Conservation (phyloP, 2,329 filamentous ascomycete species). For the Aspergillus bombycis region DNA sequence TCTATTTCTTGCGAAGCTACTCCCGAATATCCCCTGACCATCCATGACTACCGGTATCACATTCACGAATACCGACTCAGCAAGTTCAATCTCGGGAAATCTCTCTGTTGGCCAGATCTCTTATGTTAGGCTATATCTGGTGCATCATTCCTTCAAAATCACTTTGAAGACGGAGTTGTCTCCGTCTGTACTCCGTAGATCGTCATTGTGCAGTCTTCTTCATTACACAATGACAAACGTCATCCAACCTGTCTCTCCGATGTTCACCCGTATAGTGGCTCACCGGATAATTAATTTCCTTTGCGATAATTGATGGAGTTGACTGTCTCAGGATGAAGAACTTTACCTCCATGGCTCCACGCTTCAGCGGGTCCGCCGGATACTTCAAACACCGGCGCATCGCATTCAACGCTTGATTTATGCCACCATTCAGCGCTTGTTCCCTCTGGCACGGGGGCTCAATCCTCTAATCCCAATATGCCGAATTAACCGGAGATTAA, state of each 20-base stretch:
- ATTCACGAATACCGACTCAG: background rate
- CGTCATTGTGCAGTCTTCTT: background rate
- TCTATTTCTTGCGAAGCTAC: background rate
- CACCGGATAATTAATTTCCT: slow-evolving; percentile 10
- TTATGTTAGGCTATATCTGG: background rate
- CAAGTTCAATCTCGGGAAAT: background rate
- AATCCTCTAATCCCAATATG: background rate
- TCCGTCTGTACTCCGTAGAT: background rate
- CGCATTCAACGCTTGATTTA: slow-evolving; percentile 1
- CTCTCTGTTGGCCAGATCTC: slow-evolving; percentile 1
- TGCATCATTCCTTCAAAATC: background rate
- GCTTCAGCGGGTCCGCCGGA: background rate
- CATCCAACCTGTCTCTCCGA: background rate
- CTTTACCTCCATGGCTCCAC: background rate
- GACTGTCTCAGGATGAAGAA: slow-evolving; percentile 14
- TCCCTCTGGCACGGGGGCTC: background rate
- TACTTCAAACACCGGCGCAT: background rate
- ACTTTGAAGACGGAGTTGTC: background rate
- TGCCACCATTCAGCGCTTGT: slow-evolving; percentile 13
- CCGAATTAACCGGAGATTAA: slow-evolving; percentile 3
- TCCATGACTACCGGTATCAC: background rate
- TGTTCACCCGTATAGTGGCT: background rate
- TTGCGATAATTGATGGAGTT: background rate
- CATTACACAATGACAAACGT: slow-evolving; percentile 5
- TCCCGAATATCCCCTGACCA: background rate